Conservation (phyloP, 2,329 filamentous ascomycete genomes). For the Talaromyces verruculosus region DNA sequence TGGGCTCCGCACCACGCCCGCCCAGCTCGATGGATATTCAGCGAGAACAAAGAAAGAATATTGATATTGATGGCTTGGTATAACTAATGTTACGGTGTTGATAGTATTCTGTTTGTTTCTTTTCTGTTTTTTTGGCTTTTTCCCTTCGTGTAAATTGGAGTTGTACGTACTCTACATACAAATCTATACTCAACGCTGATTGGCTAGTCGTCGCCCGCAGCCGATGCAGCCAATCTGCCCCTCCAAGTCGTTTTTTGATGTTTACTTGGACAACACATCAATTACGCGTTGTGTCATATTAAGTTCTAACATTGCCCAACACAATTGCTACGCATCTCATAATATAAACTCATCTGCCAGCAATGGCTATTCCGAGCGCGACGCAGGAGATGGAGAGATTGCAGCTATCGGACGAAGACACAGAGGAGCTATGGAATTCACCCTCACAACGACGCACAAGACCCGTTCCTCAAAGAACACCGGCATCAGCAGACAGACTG, state of each 20-base stretch:
- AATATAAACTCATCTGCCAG: neutral
- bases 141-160: neutral
- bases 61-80: neutral
- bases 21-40: neutral
- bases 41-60: neutral
- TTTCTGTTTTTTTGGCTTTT: neutral
- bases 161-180: neutral
- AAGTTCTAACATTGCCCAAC: neutral
- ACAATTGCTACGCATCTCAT: neutral
- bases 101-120: neutral
- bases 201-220: neutral
- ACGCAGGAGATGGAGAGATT: slow-evolving; percentile 54
- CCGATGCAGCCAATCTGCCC: neutral
- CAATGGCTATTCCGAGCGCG: slow-evolving; percentile 38
- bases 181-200: neutral
- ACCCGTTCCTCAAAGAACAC: slow-evolving; percentile 32
- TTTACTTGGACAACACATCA: neutral
- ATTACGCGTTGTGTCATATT: neutral
- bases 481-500: slow-evolving; percentile 23
- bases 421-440: slow-evolving; percentile 60
- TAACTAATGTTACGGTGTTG: neutral
- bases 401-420: slow-evolving; percentile 55
- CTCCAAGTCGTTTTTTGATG: neutral
- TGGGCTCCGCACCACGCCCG: neutral
- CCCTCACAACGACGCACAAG: slow-evolving; percentile 47